Percentiles rank a stretch among this genome's conserved stretches.
phyloP scores from a whole-genome alignment of 345 rosid genomes.

The Citrus sp. region DNA sequence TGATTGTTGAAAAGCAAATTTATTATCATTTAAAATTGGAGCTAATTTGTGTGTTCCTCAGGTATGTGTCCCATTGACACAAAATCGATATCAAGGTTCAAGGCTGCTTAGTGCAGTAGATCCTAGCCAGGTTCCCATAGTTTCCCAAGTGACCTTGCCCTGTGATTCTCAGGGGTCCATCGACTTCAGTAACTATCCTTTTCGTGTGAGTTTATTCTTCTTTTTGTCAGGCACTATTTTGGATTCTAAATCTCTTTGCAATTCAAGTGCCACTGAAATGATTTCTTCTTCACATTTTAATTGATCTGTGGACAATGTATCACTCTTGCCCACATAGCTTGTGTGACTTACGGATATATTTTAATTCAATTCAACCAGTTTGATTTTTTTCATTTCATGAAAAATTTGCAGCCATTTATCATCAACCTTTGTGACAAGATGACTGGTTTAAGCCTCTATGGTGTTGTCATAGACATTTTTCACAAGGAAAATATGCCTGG shows the following conservation, averaged over 20 bases:
- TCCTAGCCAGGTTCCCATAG: slow-evolving; percentile 49
- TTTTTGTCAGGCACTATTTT: not conserved
- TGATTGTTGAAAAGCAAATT: not conserved
- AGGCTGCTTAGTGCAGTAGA: slow-evolving; percentile 48
- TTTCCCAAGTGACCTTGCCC: slow-evolving; percentile 85
- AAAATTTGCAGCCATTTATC: slow-evolving; percentile 65
- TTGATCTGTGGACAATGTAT: not conserved
- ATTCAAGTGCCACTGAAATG: not conserved
- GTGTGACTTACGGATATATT: not conserved
- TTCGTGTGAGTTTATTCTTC: slow-evolving; percentile 52
- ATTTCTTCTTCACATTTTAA: not conserved
- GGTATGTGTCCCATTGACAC: slow-evolving; percentile 69
- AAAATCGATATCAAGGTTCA: slow-evolving; percentile 64
- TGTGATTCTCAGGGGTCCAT: slow-evolving; percentile 82
- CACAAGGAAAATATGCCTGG: slow-evolving; percentile 41
- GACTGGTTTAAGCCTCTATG: slow-evolving; percentile 81
- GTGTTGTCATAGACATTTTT: slow-evolving; percentile 50
- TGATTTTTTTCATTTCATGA: slow-evolving; percentile 23
- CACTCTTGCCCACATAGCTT: not conserved
- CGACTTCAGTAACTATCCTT: slow-evolving; percentile 84
- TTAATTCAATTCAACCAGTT: not conserved
- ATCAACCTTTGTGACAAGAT: slow-evolving; percentile 73
- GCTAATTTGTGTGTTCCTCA: slow-evolving; percentile 30
- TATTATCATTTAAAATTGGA: slow-evolving; percentile 12
- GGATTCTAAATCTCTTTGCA: not conserved